Conservation (phyloP, 192 early-diverging fungal genomes). For the Borealophlyctis nickersoniae region DNA sequence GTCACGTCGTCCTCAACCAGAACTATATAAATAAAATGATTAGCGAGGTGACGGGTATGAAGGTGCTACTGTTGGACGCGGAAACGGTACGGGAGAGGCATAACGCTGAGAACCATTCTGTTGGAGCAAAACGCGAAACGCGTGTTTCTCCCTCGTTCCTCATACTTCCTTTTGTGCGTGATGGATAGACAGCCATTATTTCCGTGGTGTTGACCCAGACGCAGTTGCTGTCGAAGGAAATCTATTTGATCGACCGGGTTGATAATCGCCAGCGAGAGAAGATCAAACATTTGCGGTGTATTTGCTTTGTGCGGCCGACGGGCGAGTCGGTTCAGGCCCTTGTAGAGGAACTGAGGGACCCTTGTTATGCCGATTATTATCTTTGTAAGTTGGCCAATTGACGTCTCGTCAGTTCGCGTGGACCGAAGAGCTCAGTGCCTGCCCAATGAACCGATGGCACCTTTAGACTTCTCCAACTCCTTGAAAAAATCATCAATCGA, state of each 20-base stretch:
- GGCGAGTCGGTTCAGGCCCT: conserved; percentile 79
- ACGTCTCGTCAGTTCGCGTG: no score
- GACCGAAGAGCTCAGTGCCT: no score
- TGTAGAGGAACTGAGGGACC: conserved; percentile 86
- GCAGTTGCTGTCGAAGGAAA: conserved; percentile 83
- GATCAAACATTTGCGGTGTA: conserved; percentile 93
- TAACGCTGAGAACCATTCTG: not conserved
- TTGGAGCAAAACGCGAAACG: not conserved
- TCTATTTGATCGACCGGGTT: conserved; percentile 90
- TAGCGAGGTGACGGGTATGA: conserved; percentile 90
- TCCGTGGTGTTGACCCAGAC: conserved; percentile 94
- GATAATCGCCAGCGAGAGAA: conserved; percentile 81
- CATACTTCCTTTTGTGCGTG: not conserved
- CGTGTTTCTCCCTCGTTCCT: conserved; percentile 6
- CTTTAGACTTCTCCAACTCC: conserved; percentile 96
- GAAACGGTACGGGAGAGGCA: conserved; percentile 79
- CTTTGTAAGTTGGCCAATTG: conserved; percentile 84
- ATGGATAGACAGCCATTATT: conserved; percentile 79
- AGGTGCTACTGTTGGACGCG: conserved; percentile 88
- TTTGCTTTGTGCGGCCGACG: conserved; percentile 88
- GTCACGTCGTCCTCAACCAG: conserved; percentile 28
- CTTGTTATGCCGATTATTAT: conserved; percentile 95
- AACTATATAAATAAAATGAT: conserved; percentile 93
- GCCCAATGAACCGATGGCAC: no score
- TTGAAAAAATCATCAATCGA: conserved; percentile 88